phyloP scores from a whole-genome alignment of 2,329 filamentous ascomycete genomes.

The Lasiodiplodia sp. region DNA sequence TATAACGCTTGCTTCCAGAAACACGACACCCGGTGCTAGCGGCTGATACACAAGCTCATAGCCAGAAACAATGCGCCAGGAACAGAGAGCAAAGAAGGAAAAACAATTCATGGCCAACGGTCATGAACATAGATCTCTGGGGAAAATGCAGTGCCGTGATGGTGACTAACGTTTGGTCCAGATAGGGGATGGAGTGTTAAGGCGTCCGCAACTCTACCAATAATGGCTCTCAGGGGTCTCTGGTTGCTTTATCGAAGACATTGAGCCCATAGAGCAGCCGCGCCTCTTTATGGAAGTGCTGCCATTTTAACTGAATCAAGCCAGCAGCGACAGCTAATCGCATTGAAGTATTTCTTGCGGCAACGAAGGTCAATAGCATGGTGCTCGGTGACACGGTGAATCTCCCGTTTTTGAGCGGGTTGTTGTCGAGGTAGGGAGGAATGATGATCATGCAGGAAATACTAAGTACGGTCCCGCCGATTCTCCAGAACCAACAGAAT shows the following conservation, averaged over 20 bases:
- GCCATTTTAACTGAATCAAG: background rate
- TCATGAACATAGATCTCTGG: background rate
- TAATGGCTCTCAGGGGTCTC: background rate
- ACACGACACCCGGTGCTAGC: background rate
- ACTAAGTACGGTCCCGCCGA: background rate
- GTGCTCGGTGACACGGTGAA: background rate
- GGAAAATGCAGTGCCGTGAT: background rate
- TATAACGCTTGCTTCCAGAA: slow-evolving; percentile 11
- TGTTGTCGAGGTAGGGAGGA: background rate
- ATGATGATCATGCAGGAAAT: background rate
- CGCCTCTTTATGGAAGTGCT: background rate
- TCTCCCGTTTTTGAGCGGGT: too few relatives aligned
- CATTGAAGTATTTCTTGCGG: background rate
- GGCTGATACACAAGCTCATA: background rate
- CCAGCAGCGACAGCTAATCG: background rate
- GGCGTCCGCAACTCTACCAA: background rate
- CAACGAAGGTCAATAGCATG: background rate
- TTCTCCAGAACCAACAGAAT: background rate
- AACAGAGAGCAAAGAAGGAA: background rate
- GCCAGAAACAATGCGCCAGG: background rate
- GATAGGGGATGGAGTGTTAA: background rate
- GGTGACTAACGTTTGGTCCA: background rate
- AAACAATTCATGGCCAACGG: slow-evolving; percentile 9
- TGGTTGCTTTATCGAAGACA: background rate
- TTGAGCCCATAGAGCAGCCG: background rate